Evolutionary conservation across 108 stramenopile genomes (phyloP), one percentile per base, ranked within the genome.

Genomic region (Craspedostauros australis): DNA sequence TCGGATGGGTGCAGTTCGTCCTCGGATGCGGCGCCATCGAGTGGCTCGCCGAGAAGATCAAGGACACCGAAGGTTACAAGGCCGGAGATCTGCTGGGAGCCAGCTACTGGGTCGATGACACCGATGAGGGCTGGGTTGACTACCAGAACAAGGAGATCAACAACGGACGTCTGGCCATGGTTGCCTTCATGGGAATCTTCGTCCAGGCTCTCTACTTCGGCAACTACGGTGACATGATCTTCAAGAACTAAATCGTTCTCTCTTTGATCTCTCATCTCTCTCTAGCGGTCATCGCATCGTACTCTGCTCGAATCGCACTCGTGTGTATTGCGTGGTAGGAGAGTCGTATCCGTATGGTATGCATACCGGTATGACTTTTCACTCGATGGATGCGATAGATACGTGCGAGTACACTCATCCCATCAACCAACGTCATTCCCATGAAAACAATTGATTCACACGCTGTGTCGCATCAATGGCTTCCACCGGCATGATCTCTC

Each of bases 91-190:
- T 93, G 32, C 84, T 93, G 15, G 92, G 92, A 38, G 92, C 92
- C 31, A 69, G 86, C 44, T 88, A 89, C 79, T 93, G 88, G 88
- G 86, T 86, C 28, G 92, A 93, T 62, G 68, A 90, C 69, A 82
- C 70, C 54, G 88, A 93, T 67, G 88, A 86, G 48, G 84, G 86
- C 16, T 93, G 92, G 92, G 88, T 93, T 29, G 69, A 73, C 38
- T 93, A 93, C 82, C 92, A 93, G 61, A 90, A 89, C 77, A 93
- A 90, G 75, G 95, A 96, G 60, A 76, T 96, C 52, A 90, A 88
- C 80, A 96, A 96, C 70, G 95, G 95, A 60, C 82, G 95, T 50
- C 77, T 94, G 57, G 95, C 95, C 15, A 96, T 96, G 95, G 72
- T 95, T 68, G 95, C 92, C 57, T 73, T 96, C 61, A 66, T 75